phyloP scores from a whole-genome alignment of 2,329 filamentous ascomycete genomes.

The Paraconiothyrium brasiliense region DNA sequence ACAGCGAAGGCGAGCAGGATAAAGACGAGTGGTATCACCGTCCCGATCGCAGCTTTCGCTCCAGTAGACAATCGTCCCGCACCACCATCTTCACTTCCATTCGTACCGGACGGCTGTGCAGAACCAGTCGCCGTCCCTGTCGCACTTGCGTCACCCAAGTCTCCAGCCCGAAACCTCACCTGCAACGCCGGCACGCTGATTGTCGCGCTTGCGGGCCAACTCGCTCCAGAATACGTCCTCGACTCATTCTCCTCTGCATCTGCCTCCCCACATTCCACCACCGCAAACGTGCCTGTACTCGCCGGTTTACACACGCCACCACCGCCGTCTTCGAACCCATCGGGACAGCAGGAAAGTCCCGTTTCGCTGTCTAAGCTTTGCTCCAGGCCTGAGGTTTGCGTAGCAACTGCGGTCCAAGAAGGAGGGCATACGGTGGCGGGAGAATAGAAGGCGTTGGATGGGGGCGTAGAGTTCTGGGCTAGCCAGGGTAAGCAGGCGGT shows the following conservation, averaged over 20 bases:
- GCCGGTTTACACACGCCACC: slow-evolving; percentile 25
- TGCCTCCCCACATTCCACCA: slow-evolving; percentile 32
- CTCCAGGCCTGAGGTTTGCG: slow-evolving; percentile 23
- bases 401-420: slow-evolving; percentile 32
- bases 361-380: slow-evolving; percentile 32
- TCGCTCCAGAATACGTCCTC: slow-evolving; percentile 21
- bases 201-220: slow-evolving; percentile 25
- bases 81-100: neutral
- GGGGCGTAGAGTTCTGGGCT: slow-evolving; percentile 21
- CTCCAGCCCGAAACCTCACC: slow-evolving; percentile 27
- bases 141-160: slow-evolving; percentile 17
- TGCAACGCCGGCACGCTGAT: slow-evolving; percentile 27
- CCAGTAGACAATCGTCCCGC: slow-evolving; percentile 62
- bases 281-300: slow-evolving; percentile 20
- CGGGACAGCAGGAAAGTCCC: slow-evolving; percentile 36
- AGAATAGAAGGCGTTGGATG: slow-evolving; percentile 30
- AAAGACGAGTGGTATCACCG: slow-evolving; percentile 86
- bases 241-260: slow-evolving; percentile 34
- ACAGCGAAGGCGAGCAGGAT: slow-evolving; percentile 56
- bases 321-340: slow-evolving; percentile 28
- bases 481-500: slow-evolving; percentile 43
- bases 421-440: slow-evolving; percentile 35
- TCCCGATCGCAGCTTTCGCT: slow-evolving; percentile 85
- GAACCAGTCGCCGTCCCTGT: neutral
- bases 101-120: neutral